A percentile compares a stretch with the other conserved stretches of the same genome.
Conservation (phyloP, 2,329 filamentous ascomycete genomes). For the Teratosphaeria nubilosa region DNA sequence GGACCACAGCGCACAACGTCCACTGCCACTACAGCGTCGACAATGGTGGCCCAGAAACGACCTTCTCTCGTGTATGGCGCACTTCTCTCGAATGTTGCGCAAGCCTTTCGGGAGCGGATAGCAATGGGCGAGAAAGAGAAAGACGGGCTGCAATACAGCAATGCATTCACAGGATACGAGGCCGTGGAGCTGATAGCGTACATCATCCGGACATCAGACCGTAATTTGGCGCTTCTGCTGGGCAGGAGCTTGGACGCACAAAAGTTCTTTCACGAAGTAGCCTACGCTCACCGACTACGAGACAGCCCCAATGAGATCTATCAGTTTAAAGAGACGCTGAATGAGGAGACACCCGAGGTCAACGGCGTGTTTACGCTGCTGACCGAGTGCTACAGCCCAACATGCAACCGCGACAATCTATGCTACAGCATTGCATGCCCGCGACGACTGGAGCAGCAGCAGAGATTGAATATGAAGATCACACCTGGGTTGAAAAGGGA, state of each 20-base stretch:
- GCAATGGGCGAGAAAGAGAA: conserved; percentile 80
- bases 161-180: conserved; percentile 89
- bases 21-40: conserved; percentile 24
- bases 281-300: conserved; percentile 88
- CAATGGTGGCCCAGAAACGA: conserved; percentile 50
- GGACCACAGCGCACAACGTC: conserved; percentile 29
- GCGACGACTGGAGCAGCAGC: conserved; percentile 85
- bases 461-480: conserved; percentile 83
- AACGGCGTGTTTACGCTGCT: conserved; percentile 95
- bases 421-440: conserved; percentile 98
- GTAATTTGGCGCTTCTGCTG: conserved; percentile 82
- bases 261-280: conserved; percentile 98
- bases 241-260: conserved; percentile 91
- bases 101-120: conserved; percentile 85
- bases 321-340: conserved; percentile 86
- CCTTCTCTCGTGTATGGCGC: conserved; percentile 90
- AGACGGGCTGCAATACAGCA: conserved; percentile 94
- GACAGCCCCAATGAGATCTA: conserved; percentile 94
- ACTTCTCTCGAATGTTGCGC: conserved; percentile 81
- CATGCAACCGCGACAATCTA: conserved; percentile 85
- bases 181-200: conserved; percentile 92
- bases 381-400: conserved; percentile 96
- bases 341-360: conserved; percentile 74
- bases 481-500: conserved; percentile 73
- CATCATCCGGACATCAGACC: conserved; percentile 93